Base-by-base conservation (phyloP, 1,284 basidiomycete genomes). In the Polyporus tsugae region DNA sequence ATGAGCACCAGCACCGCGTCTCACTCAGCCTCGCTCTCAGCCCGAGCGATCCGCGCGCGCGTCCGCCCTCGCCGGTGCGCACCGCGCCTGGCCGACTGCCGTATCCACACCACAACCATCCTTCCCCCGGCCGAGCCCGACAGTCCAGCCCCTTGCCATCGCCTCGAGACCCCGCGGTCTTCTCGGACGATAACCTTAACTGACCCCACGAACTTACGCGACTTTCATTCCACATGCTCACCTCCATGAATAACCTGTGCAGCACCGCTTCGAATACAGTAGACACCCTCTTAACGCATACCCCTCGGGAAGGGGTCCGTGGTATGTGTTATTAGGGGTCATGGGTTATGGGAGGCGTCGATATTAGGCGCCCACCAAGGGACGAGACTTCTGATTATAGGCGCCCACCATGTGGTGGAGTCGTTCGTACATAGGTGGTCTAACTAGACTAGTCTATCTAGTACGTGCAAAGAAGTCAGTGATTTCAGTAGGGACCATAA, bases 1-100 rank as follows among this genome's bases (percentile, higher is more conserved):
- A 64, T 66, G 11, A 49, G 10, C 3, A 49, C 64, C 62, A 60
- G 64, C 55, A 58, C 52, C 22, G 46, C 46, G 46, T 49, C 46
- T 58, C 55, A 58, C 25, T 59, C 29, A 38, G 33, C 60, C 19
- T 35, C 35, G 46, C 49, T 33, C 29, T 35, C 33, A n/a, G 39
- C 19, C n/a, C 46, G 19, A 22, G 44, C 46, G 29, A 52, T 17
- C 13, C 36, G 35, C 44, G 10, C 35, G 29, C 46, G 35, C 55
- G 38, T 17, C 13, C 36, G 35, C 44, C 19, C 35, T 39, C 46
- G 35, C 55, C 35, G 33, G 38, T 6, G 33, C 19, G 4, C 46
- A 25, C 46, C 46, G 22, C 46, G 44, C 46, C 46, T 25, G 46
- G 22, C 46, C 9, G 46, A 22, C 46, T 25, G 46, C 46, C 46